Percentiles rank a stretch among this genome's conserved stretches.
These are phyloP conservation scores for Auxenochlorella pyrenoidosa DNA, from an alignment of 139 green algal species.

Conservation along the genomic window DNA sequence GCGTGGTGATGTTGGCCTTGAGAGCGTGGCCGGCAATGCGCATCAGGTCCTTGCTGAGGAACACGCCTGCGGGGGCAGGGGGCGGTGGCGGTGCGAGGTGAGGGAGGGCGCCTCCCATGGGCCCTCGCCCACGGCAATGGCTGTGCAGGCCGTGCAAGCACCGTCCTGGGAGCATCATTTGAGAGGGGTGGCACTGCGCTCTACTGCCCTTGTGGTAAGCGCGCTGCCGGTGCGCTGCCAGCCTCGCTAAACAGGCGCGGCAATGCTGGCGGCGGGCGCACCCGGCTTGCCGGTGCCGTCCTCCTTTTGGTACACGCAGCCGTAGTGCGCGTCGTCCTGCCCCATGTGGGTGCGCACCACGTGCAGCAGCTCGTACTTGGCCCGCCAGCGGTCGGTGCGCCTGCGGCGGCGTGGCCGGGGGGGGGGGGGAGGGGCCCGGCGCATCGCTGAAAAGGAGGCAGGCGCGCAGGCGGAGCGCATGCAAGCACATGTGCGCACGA, in stretches of 20 bases:
- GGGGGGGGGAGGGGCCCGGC: background rate
- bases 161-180: too few relatives aligned
- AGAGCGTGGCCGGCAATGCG: conserved; percentile 84
- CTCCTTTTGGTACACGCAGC: conserved; percentile 87
- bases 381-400: conserved; percentile 68
- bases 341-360: conserved; percentile 94
- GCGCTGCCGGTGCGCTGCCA: too few relatives aligned
- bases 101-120: too few relatives aligned
- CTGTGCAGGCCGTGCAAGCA: too few relatives aligned
- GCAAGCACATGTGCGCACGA: too few relatives aligned
- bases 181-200: too few relatives aligned
- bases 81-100: too few relatives aligned
- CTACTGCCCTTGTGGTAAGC: too few relatives aligned
- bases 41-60: conserved; percentile 94
- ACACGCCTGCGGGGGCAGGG: conserved; percentile 64
- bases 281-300: conserved; percentile 47
- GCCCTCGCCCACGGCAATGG: too few relatives aligned
- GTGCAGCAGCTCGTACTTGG: conserved; percentile 90
- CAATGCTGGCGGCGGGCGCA: too few relatives aligned
- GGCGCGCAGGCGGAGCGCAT: background rate
- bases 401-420: background rate
- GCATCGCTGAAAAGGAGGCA: background rate
- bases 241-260: too few relatives aligned
- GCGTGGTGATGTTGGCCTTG: conserved; percentile 97
- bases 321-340: conserved; percentile 87